A percentile compares a stretch with the other conserved stretches of the same genome.
Conservation (phyloP, 768 basidiomycete genomes). For the Lepiota brunneoincarnata region DNA sequence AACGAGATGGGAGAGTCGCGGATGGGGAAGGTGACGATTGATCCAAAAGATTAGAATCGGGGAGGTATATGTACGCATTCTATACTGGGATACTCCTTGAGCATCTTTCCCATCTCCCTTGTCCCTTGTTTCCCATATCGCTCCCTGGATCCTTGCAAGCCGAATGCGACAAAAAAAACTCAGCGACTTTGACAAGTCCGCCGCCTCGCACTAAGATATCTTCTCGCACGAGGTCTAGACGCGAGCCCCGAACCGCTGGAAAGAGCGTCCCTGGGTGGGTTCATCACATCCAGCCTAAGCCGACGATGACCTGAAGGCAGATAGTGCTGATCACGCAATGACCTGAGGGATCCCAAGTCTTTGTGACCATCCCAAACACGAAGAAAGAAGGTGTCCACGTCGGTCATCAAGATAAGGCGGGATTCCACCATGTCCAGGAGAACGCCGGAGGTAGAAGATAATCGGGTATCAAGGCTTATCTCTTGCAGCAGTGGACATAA, state of each 20-base stretch:
- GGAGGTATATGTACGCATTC: background rate
- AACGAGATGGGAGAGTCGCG: background rate
- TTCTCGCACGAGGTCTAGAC: constrained; percentile 1
- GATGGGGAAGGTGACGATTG: background rate
- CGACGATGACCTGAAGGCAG: background rate
- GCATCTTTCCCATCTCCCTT: background rate
- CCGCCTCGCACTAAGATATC: constrained; percentile 2
- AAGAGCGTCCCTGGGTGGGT: constrained; percentile 1
- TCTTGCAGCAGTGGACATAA: constrained; percentile 22
- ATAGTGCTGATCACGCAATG: background rate
- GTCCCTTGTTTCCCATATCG: background rate
- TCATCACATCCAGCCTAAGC: constrained; percentile 6
- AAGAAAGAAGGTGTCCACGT: background rate
- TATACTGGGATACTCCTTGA: background rate
- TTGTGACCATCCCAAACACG: constrained; percentile 11
- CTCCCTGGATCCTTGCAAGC: background rate
- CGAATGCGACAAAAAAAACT: background rate
- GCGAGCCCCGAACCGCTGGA: background rate
- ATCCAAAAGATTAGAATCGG: background rate
- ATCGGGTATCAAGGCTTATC: constrained; percentile 20
- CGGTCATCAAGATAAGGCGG: constrained; percentile 12
- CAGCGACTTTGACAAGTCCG: constrained; percentile 12
- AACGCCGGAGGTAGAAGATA: constrained; percentile 17
- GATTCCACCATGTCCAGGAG: constrained; percentile 23
- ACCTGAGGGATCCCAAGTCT: constrained; percentile 3